These are phyloP conservation scores for Porogramme epimiltina DNA, from an alignment of 1,284 basidiomycete genomes.

Conservation along the genomic window DNA sequence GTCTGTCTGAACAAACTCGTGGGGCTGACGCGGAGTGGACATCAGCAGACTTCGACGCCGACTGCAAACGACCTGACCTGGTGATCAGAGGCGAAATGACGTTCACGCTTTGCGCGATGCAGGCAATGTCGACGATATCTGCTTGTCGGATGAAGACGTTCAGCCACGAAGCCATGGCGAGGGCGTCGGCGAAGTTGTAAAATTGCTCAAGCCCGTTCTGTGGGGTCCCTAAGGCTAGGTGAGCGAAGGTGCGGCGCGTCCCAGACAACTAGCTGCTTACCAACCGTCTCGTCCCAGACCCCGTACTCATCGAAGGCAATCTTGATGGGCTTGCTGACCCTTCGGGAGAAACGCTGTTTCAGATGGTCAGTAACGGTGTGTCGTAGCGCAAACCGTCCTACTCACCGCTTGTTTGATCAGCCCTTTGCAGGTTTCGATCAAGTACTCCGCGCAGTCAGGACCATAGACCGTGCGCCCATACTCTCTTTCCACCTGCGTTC, in stretches of 20 bases:
- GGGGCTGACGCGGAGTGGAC: conserved; percentile 27
- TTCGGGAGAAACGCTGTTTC: conserved; percentile 22
- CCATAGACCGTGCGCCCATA: conserved; percentile 30
- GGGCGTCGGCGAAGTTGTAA: conserved; percentile 64
- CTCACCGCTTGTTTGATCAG: conserved; percentile 39
- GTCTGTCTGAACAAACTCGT: conserved; percentile 52
- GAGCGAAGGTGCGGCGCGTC: not conserved
- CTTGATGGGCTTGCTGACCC: conserved; percentile 24
- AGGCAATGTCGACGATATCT: conserved; percentile 62
- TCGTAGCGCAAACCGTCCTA: not conserved
- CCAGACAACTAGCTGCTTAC: conserved; percentile 10
- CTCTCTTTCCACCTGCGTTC: conserved; percentile 26
- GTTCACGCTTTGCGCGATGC: conserved; percentile 64
- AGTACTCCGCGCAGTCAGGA: conserved; percentile 50
- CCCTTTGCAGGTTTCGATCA: conserved; percentile 46
- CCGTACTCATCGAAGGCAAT: conserved; percentile 61
- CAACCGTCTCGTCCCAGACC: conserved; percentile 47
- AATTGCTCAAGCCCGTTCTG: conserved; percentile 61
- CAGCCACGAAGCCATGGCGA: conserved; percentile 62
- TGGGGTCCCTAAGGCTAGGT: conserved; percentile 28
- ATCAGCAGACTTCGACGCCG: not conserved
- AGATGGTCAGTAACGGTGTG: too few relatives aligned
- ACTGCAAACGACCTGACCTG: conserved; percentile 16
- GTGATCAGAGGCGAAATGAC: conserved; percentile 52
- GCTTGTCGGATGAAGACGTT: conserved; percentile 66